Base-by-base conservation (phyloP, 768 basidiomycete genomes). In the Auricularia sp. region DNA sequence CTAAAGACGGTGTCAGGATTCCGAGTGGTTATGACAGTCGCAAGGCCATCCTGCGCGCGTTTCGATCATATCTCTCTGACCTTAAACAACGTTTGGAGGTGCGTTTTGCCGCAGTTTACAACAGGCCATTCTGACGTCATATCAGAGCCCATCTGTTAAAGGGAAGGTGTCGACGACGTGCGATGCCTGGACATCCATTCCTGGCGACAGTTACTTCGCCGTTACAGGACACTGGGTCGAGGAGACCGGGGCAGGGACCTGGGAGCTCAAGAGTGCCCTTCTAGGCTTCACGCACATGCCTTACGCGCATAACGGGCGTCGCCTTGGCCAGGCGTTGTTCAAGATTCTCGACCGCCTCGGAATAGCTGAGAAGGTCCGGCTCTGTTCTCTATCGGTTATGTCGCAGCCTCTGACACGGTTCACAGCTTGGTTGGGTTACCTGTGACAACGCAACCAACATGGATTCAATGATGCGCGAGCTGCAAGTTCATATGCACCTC, bases 151-250 rank as follows among this genome's bases (percentile, higher is more conserved):
- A 0, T 47, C 54, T 1, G 72, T 73, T 8, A 65, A 47, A 10
- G 76, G 75, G 3, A 34, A 64, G 8, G 70, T 77, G 42, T 74
- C 68, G 45, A 29, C 76, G 5, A 80, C 77, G 3, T 76, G 76
- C 67, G 75, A 80, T 68, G 76, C 71, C 11, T 80, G 78, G 79
- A 77, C 78, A 61, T 78, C 78, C 2, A 61, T 37, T 10, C 78
- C 76, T 65, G 66, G 67, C 1, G 77, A 80, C 68, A 72, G 69
- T 0, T 81, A 80, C 67, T 77, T 77, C 67, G 78, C 73, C 0
- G 74, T 77, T 3, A 80, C 75, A 0, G 76, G 71, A 1, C 76
- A 77, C 62, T 80, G 78, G 77, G 75, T 78, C 42, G 75, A 78
- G 37, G 75, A 78, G 67, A 13, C 24, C 6, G n/a, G 33, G 33